A percentile compares a stretch with the other conserved stretches of the same genome.
These are phyloP conservation scores for Boletus eberwhitei DNA, from an alignment of 768 basidiomycete species.

Conservation along the genomic window DNA sequence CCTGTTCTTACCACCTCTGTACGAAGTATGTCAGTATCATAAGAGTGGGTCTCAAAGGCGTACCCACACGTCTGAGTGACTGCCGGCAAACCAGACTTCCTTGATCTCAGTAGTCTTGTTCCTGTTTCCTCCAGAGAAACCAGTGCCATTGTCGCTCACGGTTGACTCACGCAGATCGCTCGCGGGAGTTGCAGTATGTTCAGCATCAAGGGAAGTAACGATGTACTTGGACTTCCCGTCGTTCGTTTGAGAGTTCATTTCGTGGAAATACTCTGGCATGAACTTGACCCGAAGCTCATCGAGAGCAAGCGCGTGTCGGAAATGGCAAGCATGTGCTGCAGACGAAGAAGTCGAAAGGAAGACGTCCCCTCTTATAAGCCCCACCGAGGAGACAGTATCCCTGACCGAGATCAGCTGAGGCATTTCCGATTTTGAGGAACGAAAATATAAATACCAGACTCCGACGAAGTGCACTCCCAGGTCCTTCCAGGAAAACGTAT, in stretches of 20 bases:
- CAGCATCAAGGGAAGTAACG: not conserved
- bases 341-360: conserved; percentile 55
- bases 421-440: not conserved
- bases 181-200: not conserved
- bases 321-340: conserved; percentile 52
- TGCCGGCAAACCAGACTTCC: conserved; percentile 67
- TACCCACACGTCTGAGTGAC: conserved; percentile 36
- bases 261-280: conserved; percentile 40
- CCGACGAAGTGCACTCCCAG: conserved; percentile 50
- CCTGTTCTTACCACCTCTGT: conserved; percentile 23
- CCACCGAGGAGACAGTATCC: conserved; percentile 69
- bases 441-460: conserved; percentile 37
- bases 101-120: conserved; percentile 32
- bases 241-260: conserved; percentile 25
- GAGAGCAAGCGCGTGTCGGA: conserved; percentile 64
- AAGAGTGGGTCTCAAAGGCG: not conserved
- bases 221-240: conserved; percentile 10
- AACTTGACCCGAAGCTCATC: conserved; percentile 63
- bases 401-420: conserved; percentile 28
- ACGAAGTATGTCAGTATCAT: not conserved
- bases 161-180: not conserved
- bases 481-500: conserved; percentile 41
- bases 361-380: conserved; percentile 44
- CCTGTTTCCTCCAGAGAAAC: not conserved
- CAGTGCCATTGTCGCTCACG: not conserved